Base-by-base conservation (phyloP, 1,284 basidiomycete species). In the Cryptococcus floricola region DNA sequence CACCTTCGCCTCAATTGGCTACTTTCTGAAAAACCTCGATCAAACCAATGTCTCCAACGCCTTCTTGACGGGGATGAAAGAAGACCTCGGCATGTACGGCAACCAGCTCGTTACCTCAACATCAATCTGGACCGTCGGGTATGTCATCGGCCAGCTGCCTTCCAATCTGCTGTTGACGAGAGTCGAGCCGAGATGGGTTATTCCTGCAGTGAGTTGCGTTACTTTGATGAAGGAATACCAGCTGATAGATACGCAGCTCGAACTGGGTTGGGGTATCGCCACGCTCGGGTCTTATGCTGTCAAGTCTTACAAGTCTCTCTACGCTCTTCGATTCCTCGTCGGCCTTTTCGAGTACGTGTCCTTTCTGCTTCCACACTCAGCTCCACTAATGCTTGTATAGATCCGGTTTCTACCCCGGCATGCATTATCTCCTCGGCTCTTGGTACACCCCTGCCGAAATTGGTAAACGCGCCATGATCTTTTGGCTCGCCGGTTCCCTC, bases 61-160 rank as follows among this genome's bases (percentile, higher is more conserved):
- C 34, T 62, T 58, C 50, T 47, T 59, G 18, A 54, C 57, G 2
- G 88, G 88, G 7, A 88, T 90, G 87, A 84, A 82, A 63, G 85
- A 89, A 71, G 87, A 87, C 39, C 62, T 70, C 5, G 39, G 46
- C 52, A 65, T 71, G 66, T 66, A 60, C 27, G 57, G 61, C 27
- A 59, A 74, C 52, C 54, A 75, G 61, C 63, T 71, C 19, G 67
- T 70, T 19, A 70, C 67, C 3, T 63, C 67, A 14, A 60, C 54
- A 0, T 64, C 67, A 1, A 65, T 72, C 46, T 74, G 66, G 65
- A 72, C 69, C 0, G 67, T 67, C 5, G 74, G 74, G 25, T 74
- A 74, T 49, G 67, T 66, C 9, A 57, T 71, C 31, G 69, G 66
- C 13, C 67, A 73, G 55, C 66, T 76, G 9, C 75, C 73, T 0